These are phyloP conservation scores for Phaffia rhodozyma DNA, from an alignment of 1,284 basidiomycete species.

Conservation along the genomic window DNA sequence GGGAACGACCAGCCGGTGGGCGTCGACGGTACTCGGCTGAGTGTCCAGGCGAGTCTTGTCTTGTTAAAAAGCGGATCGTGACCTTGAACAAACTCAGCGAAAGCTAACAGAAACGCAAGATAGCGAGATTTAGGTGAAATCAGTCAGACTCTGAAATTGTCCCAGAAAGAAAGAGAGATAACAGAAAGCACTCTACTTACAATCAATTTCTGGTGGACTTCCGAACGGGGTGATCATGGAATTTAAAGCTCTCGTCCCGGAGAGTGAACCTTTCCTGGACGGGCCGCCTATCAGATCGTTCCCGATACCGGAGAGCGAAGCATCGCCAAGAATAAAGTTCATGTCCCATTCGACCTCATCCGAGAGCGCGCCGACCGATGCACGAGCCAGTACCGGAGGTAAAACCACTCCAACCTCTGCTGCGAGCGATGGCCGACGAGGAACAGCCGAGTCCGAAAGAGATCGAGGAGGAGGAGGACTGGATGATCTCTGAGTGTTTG, in stretches of 20 bases:
- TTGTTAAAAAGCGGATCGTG: constrained; percentile 14
- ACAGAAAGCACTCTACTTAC: too few relatives aligned
- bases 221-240: background rate
- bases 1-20: constrained; percentile 6
- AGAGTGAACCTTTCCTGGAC: background rate
- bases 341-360: constrained; percentile 18
- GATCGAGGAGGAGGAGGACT: constrained; percentile 12
- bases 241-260: background rate
- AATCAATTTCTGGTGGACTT: too few relatives aligned
- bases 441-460: constrained; percentile 17
- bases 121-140: too few relatives aligned
- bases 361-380: constrained; percentile 1
- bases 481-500: background rate
- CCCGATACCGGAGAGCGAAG: background rate
- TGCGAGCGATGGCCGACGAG: constrained; percentile 17
- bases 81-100: constrained; percentile 14
- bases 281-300: background rate
- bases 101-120: background rate
- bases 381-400: background rate
- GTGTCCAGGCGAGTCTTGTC: constrained; percentile 15
- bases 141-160: background rate
- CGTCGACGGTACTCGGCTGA: background rate
- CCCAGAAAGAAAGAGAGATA: background rate
- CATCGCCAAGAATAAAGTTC: constrained; percentile 15
- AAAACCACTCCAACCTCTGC: constrained; percentile 3